phyloP scores from a whole-genome alignment of 805 yeast genomes.

The Nakazawaea pomicola region DNA sequence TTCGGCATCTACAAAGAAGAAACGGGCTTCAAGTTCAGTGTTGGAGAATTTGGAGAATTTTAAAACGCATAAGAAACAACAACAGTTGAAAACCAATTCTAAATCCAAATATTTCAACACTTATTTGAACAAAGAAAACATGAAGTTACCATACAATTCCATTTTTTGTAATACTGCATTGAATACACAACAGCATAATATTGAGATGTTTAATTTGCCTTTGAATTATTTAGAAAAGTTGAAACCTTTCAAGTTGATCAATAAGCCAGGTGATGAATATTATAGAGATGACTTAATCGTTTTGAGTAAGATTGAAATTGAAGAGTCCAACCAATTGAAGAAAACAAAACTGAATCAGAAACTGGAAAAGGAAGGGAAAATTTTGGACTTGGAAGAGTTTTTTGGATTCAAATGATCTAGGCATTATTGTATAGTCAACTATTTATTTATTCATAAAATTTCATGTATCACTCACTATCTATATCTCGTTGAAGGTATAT shows the following conservation, averaged over 20 bases:
- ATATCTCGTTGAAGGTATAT: too few relatives aligned
- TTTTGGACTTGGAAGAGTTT: slow-evolving; percentile 25
- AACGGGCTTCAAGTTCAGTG: slow-evolving; percentile 19
- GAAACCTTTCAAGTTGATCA: slow-evolving; percentile 18
- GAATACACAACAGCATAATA: slow-evolving; percentile 28
- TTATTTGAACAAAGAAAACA: slow-evolving; percentile 20
- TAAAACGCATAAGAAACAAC: slow-evolving; percentile 17
- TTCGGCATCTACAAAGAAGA: slow-evolving; percentile 14
- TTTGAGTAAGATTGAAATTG: slow-evolving; percentile 26
- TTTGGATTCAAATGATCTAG: slow-evolving; percentile 24
- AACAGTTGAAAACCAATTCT: neutral
- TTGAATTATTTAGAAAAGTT: slow-evolving; percentile 21
- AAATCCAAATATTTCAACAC: slow-evolving; percentile 19
- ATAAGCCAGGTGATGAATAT: slow-evolving; percentile 25
- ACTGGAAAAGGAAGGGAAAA: slow-evolving; percentile 18
- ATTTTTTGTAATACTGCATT: slow-evolving; percentile 26
- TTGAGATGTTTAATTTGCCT: slow-evolving; percentile 29
- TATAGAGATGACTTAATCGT: slow-evolving; percentile 28
- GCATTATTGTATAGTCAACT: neutral
- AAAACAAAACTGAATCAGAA: slow-evolving; percentile 15
- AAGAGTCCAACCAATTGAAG: slow-evolving; percentile 17
- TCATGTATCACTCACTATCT: too few relatives aligned
- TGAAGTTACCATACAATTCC: slow-evolving; percentile 22
- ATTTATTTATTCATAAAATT: too few relatives aligned
- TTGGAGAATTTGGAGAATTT: slow-evolving; percentile 23